Evolutionary conservation across 495 filamentous ascomycete species (phyloP).

Genomic region (Saxispiralis lemnorum): DNA sequence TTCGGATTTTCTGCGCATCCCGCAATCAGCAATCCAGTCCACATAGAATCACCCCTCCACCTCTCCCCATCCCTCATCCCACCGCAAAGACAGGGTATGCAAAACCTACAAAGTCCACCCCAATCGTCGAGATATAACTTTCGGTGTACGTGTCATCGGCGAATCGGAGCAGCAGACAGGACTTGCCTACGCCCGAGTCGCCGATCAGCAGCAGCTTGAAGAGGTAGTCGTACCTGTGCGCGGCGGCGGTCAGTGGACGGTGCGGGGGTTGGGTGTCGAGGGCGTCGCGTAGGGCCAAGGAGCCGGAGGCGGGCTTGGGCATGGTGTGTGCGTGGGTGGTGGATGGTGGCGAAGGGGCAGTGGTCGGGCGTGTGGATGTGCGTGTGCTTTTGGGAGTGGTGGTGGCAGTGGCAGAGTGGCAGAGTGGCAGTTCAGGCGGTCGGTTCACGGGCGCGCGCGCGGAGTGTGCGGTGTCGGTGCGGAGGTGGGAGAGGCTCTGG

Average conservation of each 20-base stretch:
- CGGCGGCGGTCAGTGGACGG: background rate
- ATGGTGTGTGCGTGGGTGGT: too few species aligned
- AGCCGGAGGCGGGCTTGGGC: background rate
- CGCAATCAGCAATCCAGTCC: background rate
- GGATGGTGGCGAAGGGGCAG: too few species aligned
- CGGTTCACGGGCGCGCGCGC: background rate
- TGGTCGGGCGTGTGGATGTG: background rate
- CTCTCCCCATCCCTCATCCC: background rate
- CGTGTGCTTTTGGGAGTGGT: background rate
- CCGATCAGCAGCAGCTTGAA: conserved; percentile 99
- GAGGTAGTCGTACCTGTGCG: conserved; percentile 90
- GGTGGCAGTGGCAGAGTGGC: conserved; percentile 1
- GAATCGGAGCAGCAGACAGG: conserved; percentile 89
- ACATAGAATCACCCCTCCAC: too few species aligned
- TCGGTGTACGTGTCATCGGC: conserved; percentile 99
- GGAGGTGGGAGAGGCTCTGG: background rate
- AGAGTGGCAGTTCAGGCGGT: background rate
- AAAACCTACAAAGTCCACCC: conserved; percentile 83
- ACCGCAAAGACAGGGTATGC: background rate
- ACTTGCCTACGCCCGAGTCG: conserved; percentile 99
- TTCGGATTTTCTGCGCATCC: conserved; percentile 79
- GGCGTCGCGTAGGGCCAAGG: background rate
- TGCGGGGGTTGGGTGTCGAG: background rate
- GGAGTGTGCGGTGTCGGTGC: background rate
- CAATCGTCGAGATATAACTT: conserved; percentile 98